A percentile compares a stretch with the other conserved stretches of the same genome.
These are phyloP conservation scores for Aristolochia fimbriata DNA, from an alignment of 164 flowering plant species.

Conservation along the genomic window DNA sequence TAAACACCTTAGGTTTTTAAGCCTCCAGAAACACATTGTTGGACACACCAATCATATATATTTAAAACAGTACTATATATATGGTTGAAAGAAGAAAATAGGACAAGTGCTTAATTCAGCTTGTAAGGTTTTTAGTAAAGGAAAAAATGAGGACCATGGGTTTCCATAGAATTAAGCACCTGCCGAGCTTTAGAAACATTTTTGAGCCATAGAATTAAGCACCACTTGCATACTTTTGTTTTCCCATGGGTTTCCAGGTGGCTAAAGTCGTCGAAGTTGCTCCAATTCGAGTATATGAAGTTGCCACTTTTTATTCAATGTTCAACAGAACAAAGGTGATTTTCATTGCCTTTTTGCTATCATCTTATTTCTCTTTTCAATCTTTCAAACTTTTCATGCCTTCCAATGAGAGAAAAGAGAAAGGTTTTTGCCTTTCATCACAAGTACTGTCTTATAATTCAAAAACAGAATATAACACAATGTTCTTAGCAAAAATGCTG, in stretches of 20 bases:
- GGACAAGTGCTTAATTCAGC: no score
- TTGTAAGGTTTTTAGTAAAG: no score
- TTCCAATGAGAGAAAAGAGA: background rate
- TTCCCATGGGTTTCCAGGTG: constrained; percentile 36
- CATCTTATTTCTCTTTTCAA: background rate
- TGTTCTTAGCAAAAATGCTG: no score
- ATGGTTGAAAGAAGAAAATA: no score
- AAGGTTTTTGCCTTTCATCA: no score
- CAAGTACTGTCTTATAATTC: no score
- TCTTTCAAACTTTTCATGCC: background rate
- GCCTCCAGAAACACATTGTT: no score
- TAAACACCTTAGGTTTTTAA: no score
- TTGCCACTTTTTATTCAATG: constrained; percentile 98
- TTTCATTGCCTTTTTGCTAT: background rate
- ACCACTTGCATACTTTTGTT: background rate
- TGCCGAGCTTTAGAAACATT: no score
- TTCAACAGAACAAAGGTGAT: constrained; percentile 85
- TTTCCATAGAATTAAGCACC: constrained; percentile 1
- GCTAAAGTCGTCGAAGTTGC: constrained; percentile 91
- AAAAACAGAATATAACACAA: background rate
- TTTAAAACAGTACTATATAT: no score
- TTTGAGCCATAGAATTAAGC: constrained; percentile 1
- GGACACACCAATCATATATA: no score
- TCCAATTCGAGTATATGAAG: constrained; percentile 97
- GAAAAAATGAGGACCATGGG: no score